These are phyloP conservation scores for Moricandia arvensis DNA, from an alignment of 345 rosid genomes.

Conservation along the genomic window DNA sequence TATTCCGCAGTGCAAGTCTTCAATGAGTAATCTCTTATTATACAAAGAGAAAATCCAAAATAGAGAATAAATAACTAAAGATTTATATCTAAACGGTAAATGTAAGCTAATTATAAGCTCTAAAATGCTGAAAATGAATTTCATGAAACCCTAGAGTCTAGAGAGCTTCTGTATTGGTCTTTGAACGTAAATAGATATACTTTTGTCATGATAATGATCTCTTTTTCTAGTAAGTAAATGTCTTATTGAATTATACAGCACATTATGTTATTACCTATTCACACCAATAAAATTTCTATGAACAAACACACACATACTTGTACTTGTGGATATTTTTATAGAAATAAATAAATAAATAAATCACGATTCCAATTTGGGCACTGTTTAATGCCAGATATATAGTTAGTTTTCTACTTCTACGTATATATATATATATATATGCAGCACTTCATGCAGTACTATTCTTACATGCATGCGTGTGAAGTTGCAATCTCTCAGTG, in stretches of 20 bases:
- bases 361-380: constrained; percentile 17
- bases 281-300: constrained; percentile 10
- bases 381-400: constrained; percentile 13
- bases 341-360: background rate
- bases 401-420: background rate
- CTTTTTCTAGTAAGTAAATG: background rate
- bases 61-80: background rate
- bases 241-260: background rate
- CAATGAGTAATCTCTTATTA: background rate
- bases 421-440: background rate
- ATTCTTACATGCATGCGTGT: constrained; percentile 5
- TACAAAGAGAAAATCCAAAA: background rate
- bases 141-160: constrained; percentile 30
- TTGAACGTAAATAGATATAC: constrained; percentile 16
- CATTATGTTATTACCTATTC: background rate
- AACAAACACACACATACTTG: background rate
- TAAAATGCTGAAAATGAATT: background rate
- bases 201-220: background rate
- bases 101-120: background rate
- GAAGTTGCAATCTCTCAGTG: constrained; percentile 2
- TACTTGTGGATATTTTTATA: background rate
- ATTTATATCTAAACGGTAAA: no score
- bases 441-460: background rate
- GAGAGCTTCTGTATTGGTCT: constrained; percentile 21
- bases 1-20: background rate